phyloP scores from a whole-genome alignment of 371 early-diverging fungal species.

The Rhizopus arrhizus region DNA sequence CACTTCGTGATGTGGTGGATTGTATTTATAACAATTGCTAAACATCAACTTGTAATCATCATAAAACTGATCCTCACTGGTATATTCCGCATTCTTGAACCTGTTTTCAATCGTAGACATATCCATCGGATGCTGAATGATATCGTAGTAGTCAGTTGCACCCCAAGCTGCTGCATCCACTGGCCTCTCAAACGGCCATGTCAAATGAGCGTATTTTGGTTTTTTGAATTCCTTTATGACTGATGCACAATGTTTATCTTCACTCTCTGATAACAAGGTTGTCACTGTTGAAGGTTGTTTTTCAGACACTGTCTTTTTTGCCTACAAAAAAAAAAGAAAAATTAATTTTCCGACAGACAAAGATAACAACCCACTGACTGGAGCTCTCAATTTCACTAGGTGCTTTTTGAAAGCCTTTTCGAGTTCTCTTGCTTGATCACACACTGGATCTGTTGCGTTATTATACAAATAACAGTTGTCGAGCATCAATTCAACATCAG shows the following conservation, averaged over 20 bases:
- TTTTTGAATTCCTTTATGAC: slow-evolving; percentile 45
- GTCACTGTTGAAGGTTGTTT: not conserved
- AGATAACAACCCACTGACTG: not conserved
- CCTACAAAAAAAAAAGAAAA: not conserved
- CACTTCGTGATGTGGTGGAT: slow-evolving; percentile 73
- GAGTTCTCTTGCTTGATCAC: slow-evolving; percentile 61
- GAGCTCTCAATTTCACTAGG: not conserved
- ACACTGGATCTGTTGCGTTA: slow-evolving; percentile 73
- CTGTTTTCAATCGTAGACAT: slow-evolving; percentile 84
- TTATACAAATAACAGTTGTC: slow-evolving; percentile 76
- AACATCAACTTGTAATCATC: slow-evolving; percentile 71
- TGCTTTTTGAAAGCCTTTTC: slow-evolving; percentile 39
- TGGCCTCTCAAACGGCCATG: slow-evolving; percentile 73
- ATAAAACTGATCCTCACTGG: slow-evolving; percentile 48
- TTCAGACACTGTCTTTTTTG: not conserved
- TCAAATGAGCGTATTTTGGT: slow-evolving; percentile 22
- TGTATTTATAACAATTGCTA: slow-evolving; percentile 92
- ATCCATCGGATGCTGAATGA: slow-evolving; percentile 98
- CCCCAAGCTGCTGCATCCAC: slow-evolving; percentile 91
- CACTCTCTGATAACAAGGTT: slow-evolving; percentile 49
- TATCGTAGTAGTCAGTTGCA: slow-evolving; percentile 84
- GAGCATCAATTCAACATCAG: slow-evolving; percentile 54
- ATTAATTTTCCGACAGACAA: not conserved
- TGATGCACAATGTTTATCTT: slow-evolving; percentile 67
- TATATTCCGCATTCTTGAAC: slow-evolving; percentile 61